Percentiles rank a stretch among this genome's conserved stretches.
Conservation (phyloP, 441 rosid genomes). For the Lepidium campestre region DNA sequence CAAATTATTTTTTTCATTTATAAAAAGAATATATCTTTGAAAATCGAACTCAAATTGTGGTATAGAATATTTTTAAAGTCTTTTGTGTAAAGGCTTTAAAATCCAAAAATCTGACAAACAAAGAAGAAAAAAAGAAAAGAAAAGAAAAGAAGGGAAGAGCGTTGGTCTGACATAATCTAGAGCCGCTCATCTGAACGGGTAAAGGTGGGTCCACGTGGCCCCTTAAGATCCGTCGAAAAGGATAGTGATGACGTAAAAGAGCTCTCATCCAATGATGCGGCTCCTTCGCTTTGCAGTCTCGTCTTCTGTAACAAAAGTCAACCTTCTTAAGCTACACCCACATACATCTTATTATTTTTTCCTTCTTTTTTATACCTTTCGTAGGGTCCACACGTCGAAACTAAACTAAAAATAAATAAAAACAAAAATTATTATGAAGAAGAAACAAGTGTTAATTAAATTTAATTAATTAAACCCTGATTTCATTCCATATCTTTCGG, state of each 20-base stretch:
- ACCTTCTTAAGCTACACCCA: constrained; percentile 23
- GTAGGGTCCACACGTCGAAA: constrained; percentile 23
- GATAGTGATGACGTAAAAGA: constrained; percentile 13
- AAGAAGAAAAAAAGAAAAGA: too few relatives aligned
- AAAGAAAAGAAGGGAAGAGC: neutral
- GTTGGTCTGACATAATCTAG: constrained; percentile 1
- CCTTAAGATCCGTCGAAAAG: neutral
- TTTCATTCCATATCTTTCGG: constrained; percentile 21
- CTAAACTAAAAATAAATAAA: neutral
- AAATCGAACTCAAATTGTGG: too few relatives aligned
- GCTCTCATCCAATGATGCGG: constrained; percentile 14
- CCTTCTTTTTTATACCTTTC: neutral
- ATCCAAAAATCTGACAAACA: too few relatives aligned
- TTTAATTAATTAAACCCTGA: neutral
- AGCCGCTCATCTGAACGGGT: constrained; percentile 27
- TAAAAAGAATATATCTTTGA: too few relatives aligned
- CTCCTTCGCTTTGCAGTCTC: constrained; percentile 25
- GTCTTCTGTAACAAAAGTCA: constrained; percentile 23
- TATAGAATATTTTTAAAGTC: too few relatives aligned
- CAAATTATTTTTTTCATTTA: too few relatives aligned
- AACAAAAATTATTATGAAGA: neutral
- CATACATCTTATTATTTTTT: constrained; percentile 10
- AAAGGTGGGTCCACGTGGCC: constrained; percentile 12
- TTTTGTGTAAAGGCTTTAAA: too few relatives aligned
- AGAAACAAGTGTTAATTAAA: neutral